Evolutionary conservation across 140 eudicot species (phyloP).

Genomic region (Oenanthe javanica): DNA sequence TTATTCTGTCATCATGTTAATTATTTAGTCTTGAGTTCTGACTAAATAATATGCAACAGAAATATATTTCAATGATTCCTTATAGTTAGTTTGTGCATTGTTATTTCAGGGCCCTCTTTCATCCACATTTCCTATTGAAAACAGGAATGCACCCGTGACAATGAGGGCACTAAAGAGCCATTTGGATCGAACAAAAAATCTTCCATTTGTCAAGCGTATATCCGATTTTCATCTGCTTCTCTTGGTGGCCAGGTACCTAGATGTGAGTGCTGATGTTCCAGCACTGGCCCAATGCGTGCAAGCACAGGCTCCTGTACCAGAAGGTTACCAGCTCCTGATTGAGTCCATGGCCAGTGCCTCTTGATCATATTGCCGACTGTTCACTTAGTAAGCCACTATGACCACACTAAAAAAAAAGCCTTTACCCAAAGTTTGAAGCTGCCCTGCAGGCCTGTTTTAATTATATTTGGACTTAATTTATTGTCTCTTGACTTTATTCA

Average conservation of each 20-base stretch:
- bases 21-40: too few species aligned
- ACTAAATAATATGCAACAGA: background rate
- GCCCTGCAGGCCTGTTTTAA: background rate
- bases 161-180: constrained; percentile 65
- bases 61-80: background rate
- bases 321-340: constrained; percentile 86
- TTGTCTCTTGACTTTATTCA: background rate
- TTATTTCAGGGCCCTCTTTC: constrained; percentile 75
- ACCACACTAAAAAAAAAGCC: background rate
- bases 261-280: constrained; percentile 75
- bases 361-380: constrained; percentile 6
- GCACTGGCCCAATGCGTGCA: constrained; percentile 70
- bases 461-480: background rate
- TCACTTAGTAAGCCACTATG: background rate
- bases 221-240: constrained; percentile 89
- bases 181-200: constrained; percentile 58
- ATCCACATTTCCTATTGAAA: constrained; percentile 80
- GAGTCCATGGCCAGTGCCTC: constrained; percentile 78
- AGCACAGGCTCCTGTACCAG: constrained; percentile 56
- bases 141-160: constrained; percentile 48
- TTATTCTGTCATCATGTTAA: too few species aligned
- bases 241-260: constrained; percentile 58
- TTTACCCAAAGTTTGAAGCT: background rate
- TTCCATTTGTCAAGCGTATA: constrained; percentile 74
- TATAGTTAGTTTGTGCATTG: background rate